phyloP scores from a whole-genome alignment of 1,284 basidiomycete species.

The Inonotus obliquus region DNA sequence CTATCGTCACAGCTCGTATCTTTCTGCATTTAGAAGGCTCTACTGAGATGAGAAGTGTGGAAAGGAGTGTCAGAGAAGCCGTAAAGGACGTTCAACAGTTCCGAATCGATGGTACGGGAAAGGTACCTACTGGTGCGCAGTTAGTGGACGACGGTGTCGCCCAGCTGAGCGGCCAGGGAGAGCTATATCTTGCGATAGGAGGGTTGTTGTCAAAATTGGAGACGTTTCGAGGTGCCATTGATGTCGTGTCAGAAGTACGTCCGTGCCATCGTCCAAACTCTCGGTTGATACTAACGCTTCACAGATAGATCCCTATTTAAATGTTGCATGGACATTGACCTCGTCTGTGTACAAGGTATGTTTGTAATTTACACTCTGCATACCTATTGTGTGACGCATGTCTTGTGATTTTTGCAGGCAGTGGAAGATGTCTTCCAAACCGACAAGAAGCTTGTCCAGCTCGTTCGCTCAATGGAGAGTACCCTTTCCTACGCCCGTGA shows the following conservation, averaged over 20 bases:
- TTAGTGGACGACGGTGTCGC: background rate
- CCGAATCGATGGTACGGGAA: background rate
- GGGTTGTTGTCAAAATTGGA: background rate
- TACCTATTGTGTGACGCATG: background rate
- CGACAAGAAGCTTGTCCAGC: background rate
- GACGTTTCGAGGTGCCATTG: background rate
- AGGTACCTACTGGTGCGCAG: too few species aligned
- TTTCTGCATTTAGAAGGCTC: too few species aligned
- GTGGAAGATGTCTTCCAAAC: background rate
- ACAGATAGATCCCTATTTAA: background rate
- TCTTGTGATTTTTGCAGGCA: background rate
- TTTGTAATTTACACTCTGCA: background rate
- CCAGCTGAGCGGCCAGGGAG: background rate
- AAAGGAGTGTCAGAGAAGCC: too few species aligned
- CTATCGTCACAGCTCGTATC: too few species aligned
- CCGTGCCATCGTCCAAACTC: background rate
- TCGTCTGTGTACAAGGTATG: background rate
- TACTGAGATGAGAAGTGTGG: too few species aligned
- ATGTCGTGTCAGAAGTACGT: background rate
- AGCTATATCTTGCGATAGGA: background rate
- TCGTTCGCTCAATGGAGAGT: background rate
- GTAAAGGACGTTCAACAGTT: background rate
- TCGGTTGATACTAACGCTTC: background rate
- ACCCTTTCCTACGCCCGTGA: background rate
- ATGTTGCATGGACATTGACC: background rate